phyloP scores from a whole-genome alignment of 2,329 filamentous ascomycete species.

The Ceratocystis alfenasii region DNA sequence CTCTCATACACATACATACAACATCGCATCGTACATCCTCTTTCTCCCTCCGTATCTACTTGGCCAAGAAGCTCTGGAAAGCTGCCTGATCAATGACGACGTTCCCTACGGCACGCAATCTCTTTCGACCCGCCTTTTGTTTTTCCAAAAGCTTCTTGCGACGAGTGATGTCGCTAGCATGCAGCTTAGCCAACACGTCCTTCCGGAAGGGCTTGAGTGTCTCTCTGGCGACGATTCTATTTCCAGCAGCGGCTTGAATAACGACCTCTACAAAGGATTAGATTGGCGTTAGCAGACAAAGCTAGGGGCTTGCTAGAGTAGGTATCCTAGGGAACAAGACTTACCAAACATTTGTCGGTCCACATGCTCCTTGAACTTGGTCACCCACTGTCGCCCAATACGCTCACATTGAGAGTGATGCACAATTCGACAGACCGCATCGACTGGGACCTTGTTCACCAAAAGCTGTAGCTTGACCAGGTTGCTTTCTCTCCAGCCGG shows the following conservation, averaged over 20 bases:
- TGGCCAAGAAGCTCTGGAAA: conserved; percentile 86
- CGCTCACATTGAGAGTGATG: conserved; percentile 71
- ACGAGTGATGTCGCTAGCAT: conserved; percentile 75
- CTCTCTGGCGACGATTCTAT: conserved; percentile 74
- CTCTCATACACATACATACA: conserved; percentile 10
- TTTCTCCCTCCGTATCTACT: conserved; percentile 34
- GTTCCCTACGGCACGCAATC: conserved; percentile 70
- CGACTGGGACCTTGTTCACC: conserved; percentile 86
- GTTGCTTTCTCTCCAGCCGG: conserved; percentile 67
- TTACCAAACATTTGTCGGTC: conserved; percentile 80
- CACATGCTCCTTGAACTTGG: conserved; percentile 93
- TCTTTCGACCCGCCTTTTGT: conserved; percentile 91
- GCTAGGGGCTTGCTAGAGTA: neutral
- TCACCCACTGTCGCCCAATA: conserved; percentile 77
- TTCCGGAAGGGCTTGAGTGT: conserved; percentile 95
- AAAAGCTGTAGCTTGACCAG: conserved; percentile 84
- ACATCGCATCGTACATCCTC: neutral
- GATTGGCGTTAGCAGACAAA: neutral
- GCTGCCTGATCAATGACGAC: conserved; percentile 93
- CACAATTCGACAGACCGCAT: conserved; percentile 84
- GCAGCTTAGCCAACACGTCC: conserved; percentile 84
- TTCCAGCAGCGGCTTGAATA: conserved; percentile 81
- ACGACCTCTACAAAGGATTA: conserved; percentile 52
- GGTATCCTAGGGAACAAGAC: conserved; percentile 20
- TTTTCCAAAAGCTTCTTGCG: conserved; percentile 83